Percentiles rank a stretch among this genome's conserved stretches.
phyloP scores from a whole-genome alignment of 2,329 filamentous ascomycete genomes.

The Bipolaris zeicola region DNA sequence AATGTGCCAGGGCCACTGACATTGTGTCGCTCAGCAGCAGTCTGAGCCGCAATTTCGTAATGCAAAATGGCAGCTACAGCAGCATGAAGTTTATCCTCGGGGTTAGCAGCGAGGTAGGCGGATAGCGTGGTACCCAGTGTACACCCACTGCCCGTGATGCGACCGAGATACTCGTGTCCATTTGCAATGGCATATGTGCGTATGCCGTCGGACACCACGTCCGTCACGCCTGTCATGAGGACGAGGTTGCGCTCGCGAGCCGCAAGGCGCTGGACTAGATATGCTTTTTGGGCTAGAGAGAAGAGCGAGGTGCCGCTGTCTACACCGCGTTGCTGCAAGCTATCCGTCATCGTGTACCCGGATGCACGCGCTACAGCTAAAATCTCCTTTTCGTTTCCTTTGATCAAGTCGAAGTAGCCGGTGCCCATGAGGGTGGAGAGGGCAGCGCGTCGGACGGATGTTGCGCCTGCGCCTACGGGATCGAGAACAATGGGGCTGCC shows the following conservation, averaged over 20 bases:
- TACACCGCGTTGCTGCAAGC: slow-evolving; percentile 78
- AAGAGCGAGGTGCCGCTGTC: slow-evolving; percentile 70
- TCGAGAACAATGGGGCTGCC: slow-evolving; percentile 82
- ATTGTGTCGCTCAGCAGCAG: slow-evolving; percentile 61
- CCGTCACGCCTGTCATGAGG: slow-evolving; percentile 79
- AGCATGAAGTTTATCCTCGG: slow-evolving; percentile 61
- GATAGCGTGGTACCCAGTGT: slow-evolving; percentile 82
- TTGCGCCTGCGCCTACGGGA: slow-evolving; percentile 89
- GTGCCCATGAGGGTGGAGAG: slow-evolving; percentile 71
- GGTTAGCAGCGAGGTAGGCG: slow-evolving; percentile 65
- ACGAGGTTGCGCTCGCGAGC: slow-evolving; percentile 71
- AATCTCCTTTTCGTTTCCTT: slow-evolving; percentile 93
- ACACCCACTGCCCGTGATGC: slow-evolving; percentile 78
- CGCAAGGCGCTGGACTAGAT: slow-evolving; percentile 70
- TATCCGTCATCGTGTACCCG: slow-evolving; percentile 55
- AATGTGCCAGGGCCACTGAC: slow-evolving; percentile 85
- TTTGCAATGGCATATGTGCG: slow-evolving; percentile 73
- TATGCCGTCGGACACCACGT: slow-evolving; percentile 77
- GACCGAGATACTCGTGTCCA: slow-evolving; percentile 72
- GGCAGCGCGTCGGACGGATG: slow-evolving; percentile 71
- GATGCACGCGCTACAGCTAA: slow-evolving; percentile 62
- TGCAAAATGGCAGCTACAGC: slow-evolving; percentile 74
- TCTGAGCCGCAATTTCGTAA: slow-evolving; percentile 79
- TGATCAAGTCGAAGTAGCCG: slow-evolving; percentile 86
- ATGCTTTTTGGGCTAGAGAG: slow-evolving; percentile 61